These are phyloP conservation scores for Blastobotrys buckinghamii DNA, from an alignment of 1,139 yeast genomes.

Conservation along the genomic window DNA sequence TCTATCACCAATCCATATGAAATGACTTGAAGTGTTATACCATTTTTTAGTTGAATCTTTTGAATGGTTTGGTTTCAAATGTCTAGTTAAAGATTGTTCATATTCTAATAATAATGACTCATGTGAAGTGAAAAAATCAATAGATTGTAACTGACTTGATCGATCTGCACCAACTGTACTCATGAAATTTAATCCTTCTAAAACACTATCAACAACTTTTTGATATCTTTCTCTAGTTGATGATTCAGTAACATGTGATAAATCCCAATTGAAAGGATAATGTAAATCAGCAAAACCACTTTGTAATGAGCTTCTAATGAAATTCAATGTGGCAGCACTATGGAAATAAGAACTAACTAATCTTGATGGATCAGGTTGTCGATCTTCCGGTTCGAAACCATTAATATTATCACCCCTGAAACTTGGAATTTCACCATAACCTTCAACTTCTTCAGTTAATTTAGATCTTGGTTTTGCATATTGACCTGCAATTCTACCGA, in stretches of 20 bases:
- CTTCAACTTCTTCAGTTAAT: conserved; percentile 38
- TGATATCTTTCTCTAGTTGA: conserved; percentile 35
- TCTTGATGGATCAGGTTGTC: conserved; percentile 39
- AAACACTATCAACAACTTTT: conserved; percentile 33
- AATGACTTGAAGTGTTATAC: conserved; percentile 41
- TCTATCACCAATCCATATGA: conserved; percentile 43
- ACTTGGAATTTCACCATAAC: conserved; percentile 36
- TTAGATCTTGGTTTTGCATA: conserved; percentile 43
- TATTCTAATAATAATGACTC: conserved; percentile 40
- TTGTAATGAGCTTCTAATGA: conserved; percentile 34
- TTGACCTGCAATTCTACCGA: conserved; percentile 43
- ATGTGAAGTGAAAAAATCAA: conserved; percentile 39
- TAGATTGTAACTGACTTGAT: conserved; percentile 27
- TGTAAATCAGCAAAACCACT: conserved; percentile 40
- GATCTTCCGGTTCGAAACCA: conserved; percentile 36
- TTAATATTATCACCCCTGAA: conserved; percentile 42
- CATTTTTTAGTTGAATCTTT: conserved; percentile 23
- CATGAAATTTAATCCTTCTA: conserved; percentile 37
- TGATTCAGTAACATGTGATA: conserved; percentile 37
- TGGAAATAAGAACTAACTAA: conserved; percentile 41
- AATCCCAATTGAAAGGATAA: conserved; percentile 39
- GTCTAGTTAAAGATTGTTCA: conserved; percentile 39
- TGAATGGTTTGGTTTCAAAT: conserved; percentile 22
- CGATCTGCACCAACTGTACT: conserved; percentile 37
- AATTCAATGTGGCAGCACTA: conserved; percentile 41